These are phyloP conservation scores for Suillus occidentalis DNA, from an alignment of 768 basidiomycete genomes.

Conservation along the genomic window DNA sequence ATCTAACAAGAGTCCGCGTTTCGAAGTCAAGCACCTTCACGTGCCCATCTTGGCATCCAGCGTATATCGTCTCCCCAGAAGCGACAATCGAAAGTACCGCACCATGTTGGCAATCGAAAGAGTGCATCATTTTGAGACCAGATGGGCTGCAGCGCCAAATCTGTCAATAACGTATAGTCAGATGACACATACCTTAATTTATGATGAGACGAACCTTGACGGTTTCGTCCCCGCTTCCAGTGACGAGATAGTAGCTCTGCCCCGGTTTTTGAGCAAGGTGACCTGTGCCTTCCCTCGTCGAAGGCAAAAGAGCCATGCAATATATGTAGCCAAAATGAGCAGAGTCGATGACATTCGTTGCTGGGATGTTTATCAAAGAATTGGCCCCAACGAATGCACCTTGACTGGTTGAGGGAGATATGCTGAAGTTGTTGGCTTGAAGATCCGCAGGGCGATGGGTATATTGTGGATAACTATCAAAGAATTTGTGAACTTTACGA, in stretches of 20 bases:
- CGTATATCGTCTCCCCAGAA: slow-evolving; percentile 80
- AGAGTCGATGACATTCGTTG: slow-evolving; percentile 74
- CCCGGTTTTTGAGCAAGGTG: slow-evolving; percentile 24
- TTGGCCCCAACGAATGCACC: slow-evolving; percentile 19
- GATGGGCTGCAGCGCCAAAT: slow-evolving; percentile 61
- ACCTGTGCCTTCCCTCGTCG: slow-evolving; percentile 38
- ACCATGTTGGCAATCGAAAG: slow-evolving; percentile 71
- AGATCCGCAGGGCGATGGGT: slow-evolving; percentile 69
- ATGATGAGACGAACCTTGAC: slow-evolving; percentile 60
- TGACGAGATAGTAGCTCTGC: slow-evolving; percentile 55
- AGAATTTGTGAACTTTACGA: slow-evolving; percentile 81
- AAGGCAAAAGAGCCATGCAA: slow-evolving; percentile 61
- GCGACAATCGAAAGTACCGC: slow-evolving; percentile 82
- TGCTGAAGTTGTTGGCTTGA: slow-evolving; percentile 54
- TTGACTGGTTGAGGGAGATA: slow-evolving; percentile 34
- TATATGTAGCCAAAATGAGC: slow-evolving; percentile 97
- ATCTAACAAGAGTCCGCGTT: slow-evolving; percentile 82
- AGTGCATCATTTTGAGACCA: slow-evolving; percentile 53
- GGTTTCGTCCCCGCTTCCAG: slow-evolving; percentile 88
- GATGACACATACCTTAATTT: not conserved
- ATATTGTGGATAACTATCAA: slow-evolving; percentile 83
- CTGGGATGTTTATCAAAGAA: slow-evolving; percentile 53
- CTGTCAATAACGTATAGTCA: slow-evolving; percentile 33
- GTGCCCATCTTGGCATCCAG: slow-evolving; percentile 92
- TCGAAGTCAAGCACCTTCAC: slow-evolving; percentile 91